Evolutionary conservation across 140 eudicot genomes (phyloP).

Genomic region (Oenanthe javanica): DNA sequence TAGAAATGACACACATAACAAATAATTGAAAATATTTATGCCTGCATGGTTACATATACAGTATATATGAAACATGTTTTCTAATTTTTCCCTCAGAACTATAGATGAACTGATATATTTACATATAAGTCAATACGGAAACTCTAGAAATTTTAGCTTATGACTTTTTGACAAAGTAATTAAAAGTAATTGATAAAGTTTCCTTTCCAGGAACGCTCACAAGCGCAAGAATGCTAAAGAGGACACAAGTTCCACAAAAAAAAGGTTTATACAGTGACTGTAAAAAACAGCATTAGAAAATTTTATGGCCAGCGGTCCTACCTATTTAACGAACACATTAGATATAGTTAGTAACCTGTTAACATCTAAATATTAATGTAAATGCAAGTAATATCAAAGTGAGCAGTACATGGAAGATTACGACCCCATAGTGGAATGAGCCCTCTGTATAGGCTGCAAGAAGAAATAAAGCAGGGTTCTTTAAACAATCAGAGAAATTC

Average conservation of each 20-base stretch:
- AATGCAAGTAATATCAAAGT: neutral
- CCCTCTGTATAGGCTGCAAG: slow-evolving; percentile 62
- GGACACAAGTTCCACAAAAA: neutral
- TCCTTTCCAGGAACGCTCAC: neutral
- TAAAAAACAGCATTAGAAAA: neutral
- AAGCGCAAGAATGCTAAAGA: neutral
- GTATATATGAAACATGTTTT: neutral
- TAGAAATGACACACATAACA: neutral
- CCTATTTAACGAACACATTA: neutral
- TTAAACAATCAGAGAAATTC: slow-evolving; percentile 4
- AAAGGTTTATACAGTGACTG: neutral
- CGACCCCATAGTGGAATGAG: slow-evolving; percentile 75
- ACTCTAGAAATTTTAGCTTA: neutral
- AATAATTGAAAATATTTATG: neutral
- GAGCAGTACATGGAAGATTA: slow-evolving; percentile 55
- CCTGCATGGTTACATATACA: neutral
- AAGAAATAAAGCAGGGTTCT: neutral
- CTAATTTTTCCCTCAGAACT: neutral
- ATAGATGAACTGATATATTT: neutral
- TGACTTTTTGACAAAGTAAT: neutral
- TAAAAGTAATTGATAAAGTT: neutral
- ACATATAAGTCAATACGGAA: neutral
- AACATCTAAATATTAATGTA: neutral
- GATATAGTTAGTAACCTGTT: neutral
- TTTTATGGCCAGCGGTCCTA: neutral